Conservation (phyloP, 176 grass and related monocot species). For the Triticum timopheevii region DNA sequence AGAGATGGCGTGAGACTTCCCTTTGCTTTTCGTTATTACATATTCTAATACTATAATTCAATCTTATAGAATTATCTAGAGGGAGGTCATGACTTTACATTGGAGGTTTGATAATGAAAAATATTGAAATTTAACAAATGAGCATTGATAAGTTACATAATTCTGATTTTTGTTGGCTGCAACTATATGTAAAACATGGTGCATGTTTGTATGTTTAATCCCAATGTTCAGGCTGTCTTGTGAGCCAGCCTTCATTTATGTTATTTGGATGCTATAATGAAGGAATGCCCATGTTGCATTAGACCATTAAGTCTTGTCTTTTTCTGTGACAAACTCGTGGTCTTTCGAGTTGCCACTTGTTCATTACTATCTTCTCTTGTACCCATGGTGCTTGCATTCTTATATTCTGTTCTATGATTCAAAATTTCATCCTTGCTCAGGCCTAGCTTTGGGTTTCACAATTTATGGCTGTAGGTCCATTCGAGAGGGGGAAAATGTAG, state of each 20-base stretch:
- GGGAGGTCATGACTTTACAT: too few relatives aligned
- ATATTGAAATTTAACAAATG: too few relatives aligned
- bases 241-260: background rate
- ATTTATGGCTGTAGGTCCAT: conserved; percentile 54
- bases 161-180: too few relatives aligned
- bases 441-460: background rate
- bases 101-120: too few relatives aligned
- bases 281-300: background rate
- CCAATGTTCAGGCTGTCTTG: too few relatives aligned
- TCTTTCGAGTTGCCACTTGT: background rate
- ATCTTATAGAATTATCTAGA: too few relatives aligned
- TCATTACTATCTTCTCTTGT: background rate
- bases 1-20: too few relatives aligned
- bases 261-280: background rate
- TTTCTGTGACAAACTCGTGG: background rate
- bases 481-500: conserved; percentile 82
- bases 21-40: too few relatives aligned
- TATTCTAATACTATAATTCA: too few relatives aligned
- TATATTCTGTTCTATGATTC: background rate
- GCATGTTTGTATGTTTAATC: too few relatives aligned
- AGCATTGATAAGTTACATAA: too few relatives aligned
- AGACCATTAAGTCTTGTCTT: background rate
- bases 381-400: background rate
- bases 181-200: too few relatives aligned
- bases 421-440: background rate